phyloP scores from a whole-genome alignment of 2,329 filamentous ascomycete species.

The Stemphylium beticola region DNA sequence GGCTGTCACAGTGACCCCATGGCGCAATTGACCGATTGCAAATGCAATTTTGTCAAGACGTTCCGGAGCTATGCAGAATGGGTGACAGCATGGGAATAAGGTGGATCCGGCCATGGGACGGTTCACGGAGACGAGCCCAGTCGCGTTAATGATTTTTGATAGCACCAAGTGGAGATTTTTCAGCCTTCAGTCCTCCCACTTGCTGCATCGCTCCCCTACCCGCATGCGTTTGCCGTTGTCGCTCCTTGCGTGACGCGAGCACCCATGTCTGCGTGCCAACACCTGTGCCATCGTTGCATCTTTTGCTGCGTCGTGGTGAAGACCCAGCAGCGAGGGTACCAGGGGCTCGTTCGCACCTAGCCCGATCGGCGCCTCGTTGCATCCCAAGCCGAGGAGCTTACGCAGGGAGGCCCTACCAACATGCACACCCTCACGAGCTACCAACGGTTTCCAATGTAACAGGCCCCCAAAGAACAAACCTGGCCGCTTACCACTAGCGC shows the following conservation, averaged over 20 bases:
- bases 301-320: not conserved
- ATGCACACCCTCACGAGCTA: not conserved
- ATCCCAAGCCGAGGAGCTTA: not conserved
- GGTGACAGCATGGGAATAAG: slow-evolving; percentile 1
- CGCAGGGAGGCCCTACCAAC: not conserved
- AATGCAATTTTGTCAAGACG: slow-evolving; percentile 13
- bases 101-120: slow-evolving; percentile 8
- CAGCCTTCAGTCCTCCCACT: slow-evolving; percentile 1
- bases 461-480: slow-evolving; percentile 10
- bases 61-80: not conserved
- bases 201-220: slow-evolving; percentile 3
- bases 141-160: slow-evolving; percentile 15
- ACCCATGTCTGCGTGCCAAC: not conserved
- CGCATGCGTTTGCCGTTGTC: slow-evolving; percentile 9
- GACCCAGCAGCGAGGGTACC: not conserved
- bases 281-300: not conserved
- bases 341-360: not conserved
- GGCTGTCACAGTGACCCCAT: slow-evolving; percentile 1
- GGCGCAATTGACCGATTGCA: slow-evolving; percentile 15
- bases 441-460: slow-evolving; percentile 2
- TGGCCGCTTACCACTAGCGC: not conserved
- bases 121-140: slow-evolving; percentile 11
- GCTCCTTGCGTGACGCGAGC: slow-evolving; percentile 4
- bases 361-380: not conserved
- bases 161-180: slow-evolving; percentile 9